Evolutionary conservation across 345 rosid genomes (phyloP).

Genomic region (Heritiera littoralis): DNA sequence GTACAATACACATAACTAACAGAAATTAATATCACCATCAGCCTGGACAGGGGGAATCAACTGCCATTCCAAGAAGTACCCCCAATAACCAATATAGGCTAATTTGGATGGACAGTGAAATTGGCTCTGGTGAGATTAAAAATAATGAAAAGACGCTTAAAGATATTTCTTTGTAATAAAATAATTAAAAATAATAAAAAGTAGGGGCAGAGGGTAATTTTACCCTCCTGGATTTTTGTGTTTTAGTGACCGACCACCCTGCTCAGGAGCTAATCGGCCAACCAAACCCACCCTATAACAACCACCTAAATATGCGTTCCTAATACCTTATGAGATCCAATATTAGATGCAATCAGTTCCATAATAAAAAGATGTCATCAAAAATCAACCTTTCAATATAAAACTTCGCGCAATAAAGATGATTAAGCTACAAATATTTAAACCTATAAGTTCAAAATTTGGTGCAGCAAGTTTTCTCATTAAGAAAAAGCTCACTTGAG

Average conservation of each 20-base stretch:
- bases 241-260: too few species aligned
- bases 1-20: not conserved
- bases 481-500: slow-evolving; percentile 4
- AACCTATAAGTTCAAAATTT: not conserved
- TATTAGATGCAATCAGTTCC: not conserved
- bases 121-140: too few species aligned
- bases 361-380: not conserved
- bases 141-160: too few species aligned
- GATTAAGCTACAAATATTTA: not conserved
- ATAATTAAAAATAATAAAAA: too few species aligned
- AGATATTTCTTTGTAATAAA: too few species aligned
- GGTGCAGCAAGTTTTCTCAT: not conserved
- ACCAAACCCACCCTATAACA: too few species aligned
- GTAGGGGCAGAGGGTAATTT: too few species aligned
- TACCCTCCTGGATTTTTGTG: too few species aligned
- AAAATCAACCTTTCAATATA: not conserved
- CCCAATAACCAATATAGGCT: not conserved
- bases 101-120: too few species aligned
- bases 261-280: too few species aligned
- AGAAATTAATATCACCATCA: not conserved
- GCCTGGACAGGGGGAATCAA: not conserved
- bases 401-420: not conserved
- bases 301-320: not conserved
- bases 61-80: not conserved
- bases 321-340: slow-evolving; percentile 1